These are phyloP conservation scores for Tetragonia tetragonoides DNA, from an alignment of 148 eudicot genomes.

Conservation along the genomic window DNA sequence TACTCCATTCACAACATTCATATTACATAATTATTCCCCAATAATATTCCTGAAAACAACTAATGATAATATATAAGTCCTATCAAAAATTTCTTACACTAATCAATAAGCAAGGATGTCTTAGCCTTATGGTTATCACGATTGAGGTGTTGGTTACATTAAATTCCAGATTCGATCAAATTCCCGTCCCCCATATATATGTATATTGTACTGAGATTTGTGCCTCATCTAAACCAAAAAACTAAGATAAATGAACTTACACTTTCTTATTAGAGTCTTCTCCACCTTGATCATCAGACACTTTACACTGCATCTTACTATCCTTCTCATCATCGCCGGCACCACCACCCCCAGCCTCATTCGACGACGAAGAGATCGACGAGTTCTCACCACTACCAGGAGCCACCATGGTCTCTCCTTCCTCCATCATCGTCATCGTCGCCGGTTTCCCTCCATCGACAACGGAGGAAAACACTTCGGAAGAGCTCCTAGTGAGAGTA, in stretches of 20 bases:
- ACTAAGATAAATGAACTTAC: conserved; percentile 29
- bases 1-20: too few relatives aligned
- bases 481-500: conserved; percentile 23
- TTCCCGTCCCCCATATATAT: too few relatives aligned
- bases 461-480: conserved; percentile 28
- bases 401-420: neutral
- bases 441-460: conserved; percentile 7
- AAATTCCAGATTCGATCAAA: too few relatives aligned
- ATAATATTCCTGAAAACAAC: too few relatives aligned
- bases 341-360: conserved; percentile 54
- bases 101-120: too few relatives aligned
- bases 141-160: too few relatives aligned
- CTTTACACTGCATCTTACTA: conserved; percentile 28
- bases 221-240: too few relatives aligned
- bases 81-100: too few relatives aligned
- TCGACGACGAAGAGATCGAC: conserved; percentile 56
- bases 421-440: neutral
- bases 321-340: conserved; percentile 37
- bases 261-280: conserved; percentile 51
- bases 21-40: too few relatives aligned
- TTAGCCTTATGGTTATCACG: too few relatives aligned
- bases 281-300: conserved; percentile 41
- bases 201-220: too few relatives aligned
- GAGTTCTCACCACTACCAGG: conserved; percentile 39
- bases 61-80: too few relatives aligned